Percentiles rank a stretch among this genome's conserved stretches.
Evolutionary conservation across 2,329 filamentous ascomycete genomes (phyloP).

Genomic region (Trichoderma hamatum): DNA sequence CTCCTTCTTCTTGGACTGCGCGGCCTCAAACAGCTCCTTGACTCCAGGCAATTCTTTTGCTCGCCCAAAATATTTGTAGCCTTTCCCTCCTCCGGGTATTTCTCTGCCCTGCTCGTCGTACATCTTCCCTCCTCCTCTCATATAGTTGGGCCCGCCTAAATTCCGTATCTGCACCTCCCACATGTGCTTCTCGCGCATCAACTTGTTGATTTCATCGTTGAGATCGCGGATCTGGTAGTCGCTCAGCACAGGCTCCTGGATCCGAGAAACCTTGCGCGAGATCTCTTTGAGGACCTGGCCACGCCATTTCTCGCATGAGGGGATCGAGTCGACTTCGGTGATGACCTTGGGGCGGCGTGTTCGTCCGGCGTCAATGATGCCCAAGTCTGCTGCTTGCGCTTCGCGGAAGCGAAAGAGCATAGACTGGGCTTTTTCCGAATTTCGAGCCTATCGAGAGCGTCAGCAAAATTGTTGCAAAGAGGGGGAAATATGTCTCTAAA

Average conservation of each 20-base stretch:
- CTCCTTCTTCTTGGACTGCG: constrained; percentile 59
- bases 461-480: constrained; percentile 17
- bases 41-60: constrained; percentile 90
- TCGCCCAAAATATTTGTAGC: constrained; percentile 92
- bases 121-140: constrained; percentile 70
- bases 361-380: constrained; percentile 91
- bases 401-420: constrained; percentile 99
- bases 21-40: constrained; percentile 91
- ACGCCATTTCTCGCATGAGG: constrained; percentile 94
- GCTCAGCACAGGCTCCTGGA: constrained; percentile 87
- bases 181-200: constrained; percentile 98
- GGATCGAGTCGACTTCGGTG: constrained; percentile 81
- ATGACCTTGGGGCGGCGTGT: constrained; percentile 90
- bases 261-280: constrained; percentile 92
- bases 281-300: constrained; percentile 97
- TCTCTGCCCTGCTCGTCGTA: constrained; percentile 76
- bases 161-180: constrained; percentile 98
- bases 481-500: background rate
- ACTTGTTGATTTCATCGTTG: constrained; percentile 99
- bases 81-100: constrained; percentile 76
- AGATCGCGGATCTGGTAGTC: constrained; percentile 97
- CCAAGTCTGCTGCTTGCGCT: constrained; percentile 91
- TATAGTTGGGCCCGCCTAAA: constrained; percentile 96
- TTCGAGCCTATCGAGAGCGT: constrained; percentile 70
- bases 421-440: constrained; percentile 97